Base-by-base conservation (phyloP, 331 rosid genomes). In the Pyracantha coccinea region DNA sequence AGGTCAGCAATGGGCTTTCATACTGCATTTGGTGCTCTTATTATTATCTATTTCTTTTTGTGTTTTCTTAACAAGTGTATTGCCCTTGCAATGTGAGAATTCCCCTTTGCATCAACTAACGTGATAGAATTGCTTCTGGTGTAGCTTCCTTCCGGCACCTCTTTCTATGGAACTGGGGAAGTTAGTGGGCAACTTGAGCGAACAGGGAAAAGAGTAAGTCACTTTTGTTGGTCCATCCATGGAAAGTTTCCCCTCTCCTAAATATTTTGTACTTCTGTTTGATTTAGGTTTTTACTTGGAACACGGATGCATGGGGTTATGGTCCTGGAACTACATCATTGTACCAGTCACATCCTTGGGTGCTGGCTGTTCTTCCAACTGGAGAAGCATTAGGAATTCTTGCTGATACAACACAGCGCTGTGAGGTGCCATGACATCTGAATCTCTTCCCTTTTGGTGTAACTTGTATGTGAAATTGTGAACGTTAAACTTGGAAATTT, bases 281-380 rank as follows among this genome's bases (percentile, higher is more conserved):
- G 79, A 59, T 81, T 53, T 58, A 93, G 98, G 75, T 93, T 76
- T 88, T 91, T 75, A 76, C 98, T 8, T 93, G 98, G 98, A 91
- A 93, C 75, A 85, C 93, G 0, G 90, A 85, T 85, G 91, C 98
- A 57, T 88, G 84, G 83, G 97, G 97, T 10, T 93, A 80, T 85
- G 96, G 96, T 83, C 44, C 93, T 73, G 97, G 69, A 85, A 88
- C 97, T 41, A 84, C 92, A 29, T 87, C 97, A 32, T 84, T 93
- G 86, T 93, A 93, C 75, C 98, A 93, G 80, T 88, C 98, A 41
- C 98, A 93, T 84, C 98, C 98, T 17, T 93, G 98, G 98, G 92
- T 93, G 68, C 83, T 93, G n/a, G 96, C 97, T 72, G 85, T 93
- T 79, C 93, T 93, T 83, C 98, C 93, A 66, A 86, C 81, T 78